Evolutionary conservation across 2,329 filamentous ascomycete genomes (phyloP).

Genomic region (Scedosporium aurantiacum): DNA sequence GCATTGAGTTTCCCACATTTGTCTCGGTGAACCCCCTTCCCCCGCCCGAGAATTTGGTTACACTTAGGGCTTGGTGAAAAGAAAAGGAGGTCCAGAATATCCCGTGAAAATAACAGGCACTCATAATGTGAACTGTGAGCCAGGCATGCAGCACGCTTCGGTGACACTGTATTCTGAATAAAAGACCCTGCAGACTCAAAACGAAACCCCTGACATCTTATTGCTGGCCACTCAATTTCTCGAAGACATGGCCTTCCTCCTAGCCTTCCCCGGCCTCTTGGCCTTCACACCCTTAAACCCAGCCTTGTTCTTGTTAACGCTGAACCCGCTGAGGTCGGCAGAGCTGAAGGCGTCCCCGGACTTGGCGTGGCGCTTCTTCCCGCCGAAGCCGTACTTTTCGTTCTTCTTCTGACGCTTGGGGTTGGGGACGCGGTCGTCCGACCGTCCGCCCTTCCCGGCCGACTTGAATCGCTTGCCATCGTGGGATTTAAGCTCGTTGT

Average conservation of each 20-base stretch:
- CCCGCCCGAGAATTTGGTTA: too few species aligned
- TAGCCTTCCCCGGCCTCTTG: constrained; percentile 11
- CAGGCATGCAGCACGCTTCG: too few species aligned
- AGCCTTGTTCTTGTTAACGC: constrained; percentile 45
- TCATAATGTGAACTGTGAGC: too few species aligned
- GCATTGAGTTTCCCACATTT: neutral
- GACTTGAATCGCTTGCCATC: constrained; percentile 16
- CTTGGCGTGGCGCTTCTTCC: constrained; percentile 87
- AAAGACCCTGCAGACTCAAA: neutral
- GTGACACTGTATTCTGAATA: neutral
- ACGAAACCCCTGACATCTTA: neutral
- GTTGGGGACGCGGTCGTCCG: constrained; percentile 32
- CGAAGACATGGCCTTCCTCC: constrained; percentile 11
- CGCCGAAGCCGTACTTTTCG: constrained; percentile 87
- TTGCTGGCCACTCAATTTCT: constrained; percentile 5
- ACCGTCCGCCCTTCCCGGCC: constrained; percentile 26
- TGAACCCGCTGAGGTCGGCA: constrained; percentile 71
- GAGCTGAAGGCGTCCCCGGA: constrained; percentile 79
- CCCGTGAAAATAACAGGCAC: too few species aligned
- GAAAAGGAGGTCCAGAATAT: neutral
- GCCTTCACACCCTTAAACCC: constrained; percentile 8
- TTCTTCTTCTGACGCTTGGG: constrained; percentile 87
- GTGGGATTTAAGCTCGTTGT: constrained; percentile 44
- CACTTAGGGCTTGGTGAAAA: neutral
- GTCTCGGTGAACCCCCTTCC: neutral